Evolutionary conservation across 2,329 filamentous ascomycete genomes (phyloP), one percentile per base, ranked within the genome.

Genomic region (Apiospora malaysiana): DNA sequence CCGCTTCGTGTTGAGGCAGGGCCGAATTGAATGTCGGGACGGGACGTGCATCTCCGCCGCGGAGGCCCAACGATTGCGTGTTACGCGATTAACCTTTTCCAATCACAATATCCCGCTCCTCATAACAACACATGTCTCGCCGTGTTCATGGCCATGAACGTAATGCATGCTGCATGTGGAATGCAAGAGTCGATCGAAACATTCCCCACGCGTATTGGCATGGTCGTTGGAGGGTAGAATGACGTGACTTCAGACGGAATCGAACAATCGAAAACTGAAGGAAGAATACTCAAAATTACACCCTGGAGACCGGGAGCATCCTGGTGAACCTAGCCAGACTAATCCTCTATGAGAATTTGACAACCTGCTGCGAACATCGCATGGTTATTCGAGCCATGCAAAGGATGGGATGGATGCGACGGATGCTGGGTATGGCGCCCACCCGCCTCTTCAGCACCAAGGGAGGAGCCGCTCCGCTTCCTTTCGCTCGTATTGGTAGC

Each of bases 41-140:
- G 32, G 56, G 56, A 63, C 56, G 56, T 59, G 51, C 51, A 37
- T 59, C 16, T 56, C 49, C 49, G 49, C 49, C 56, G 56, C 27
- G 32, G 56, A 40, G n/a, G 18, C 27, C 27, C 51, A 59, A 63
- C 40, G 56, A 18, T n/a, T 63, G 32, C n/a, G 27, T 40, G 56
- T 9, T 3, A 63, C 40, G 32, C 21, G 10, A 63, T n/a, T 14
- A 40, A 40, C 32, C 56, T 63, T 40, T 37, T 27, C 27, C 51
- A 23, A 18, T 21, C 32, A 32, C 32, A 37, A n/a, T 9, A 63
- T n/a, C 32, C 18, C 27, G 56, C 56, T 63, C 27, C 27, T 40
- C 27, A 37, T 37, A 37, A 37, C 51, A 3, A n/a, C 27, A 37
- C 7, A 3, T 21, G 51, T 59, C 51, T 37, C 7, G 16, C 51